These are phyloP conservation scores for Xylariaceae sp. DNA, from an alignment of 2,329 filamentous ascomycete genomes.

Conservation along the genomic window DNA sequence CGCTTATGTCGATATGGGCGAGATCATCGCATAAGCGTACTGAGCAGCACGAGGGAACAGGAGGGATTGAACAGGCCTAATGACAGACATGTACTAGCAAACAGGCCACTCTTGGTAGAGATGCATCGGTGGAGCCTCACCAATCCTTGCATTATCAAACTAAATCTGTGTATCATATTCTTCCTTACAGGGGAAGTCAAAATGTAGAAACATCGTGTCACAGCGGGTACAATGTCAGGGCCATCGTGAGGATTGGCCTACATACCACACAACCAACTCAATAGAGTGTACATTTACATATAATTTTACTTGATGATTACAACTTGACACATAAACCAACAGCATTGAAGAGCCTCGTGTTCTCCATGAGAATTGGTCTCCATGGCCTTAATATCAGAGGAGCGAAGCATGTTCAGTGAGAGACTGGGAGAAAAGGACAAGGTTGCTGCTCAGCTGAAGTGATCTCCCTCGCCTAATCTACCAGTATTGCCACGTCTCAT, in stretches of 20 bases:
- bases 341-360: too few species aligned
- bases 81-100: constrained; percentile 10
- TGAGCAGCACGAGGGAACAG: not conserved
- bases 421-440: too few species aligned
- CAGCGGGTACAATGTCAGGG: too few species aligned
- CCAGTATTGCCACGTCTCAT: constrained; percentile 51
- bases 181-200: too few species aligned
- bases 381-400: too few species aligned
- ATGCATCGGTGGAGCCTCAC: not conserved
- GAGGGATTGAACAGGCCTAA: constrained; percentile 2
- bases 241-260: not conserved
- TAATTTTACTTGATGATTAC: not conserved
- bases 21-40: constrained; percentile 52
- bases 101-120: constrained; percentile 5
- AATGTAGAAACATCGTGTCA: too few species aligned
- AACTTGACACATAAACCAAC: too few species aligned
- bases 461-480: constrained; percentile 61
- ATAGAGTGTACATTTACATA: not conserved
- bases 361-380: too few species aligned
- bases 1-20: constrained; percentile 67
- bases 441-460: constrained; percentile 56
- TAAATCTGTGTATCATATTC: not conserved
- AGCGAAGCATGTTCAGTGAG: too few species aligned
- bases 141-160: not conserved
- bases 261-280: not conserved